Evolutionary conservation across 2,329 filamentous ascomycete species (phyloP), one percentile per base, ranked within the genome.

Genomic region (Aspergillus glaucus): DNA sequence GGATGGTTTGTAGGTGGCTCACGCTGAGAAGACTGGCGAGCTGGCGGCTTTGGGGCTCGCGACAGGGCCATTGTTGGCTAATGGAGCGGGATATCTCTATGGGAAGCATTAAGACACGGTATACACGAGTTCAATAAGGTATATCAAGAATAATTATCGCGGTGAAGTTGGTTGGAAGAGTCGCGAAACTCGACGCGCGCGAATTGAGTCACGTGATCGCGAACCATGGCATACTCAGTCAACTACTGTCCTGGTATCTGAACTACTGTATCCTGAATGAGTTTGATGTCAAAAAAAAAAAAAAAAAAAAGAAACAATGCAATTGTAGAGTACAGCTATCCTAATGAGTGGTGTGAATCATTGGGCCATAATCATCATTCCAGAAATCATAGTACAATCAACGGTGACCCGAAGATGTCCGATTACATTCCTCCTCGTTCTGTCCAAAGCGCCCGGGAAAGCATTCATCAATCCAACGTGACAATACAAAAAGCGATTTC

Each of bases 1-100:
- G 36, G 30, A 37, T 32, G 17, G n/a, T 22, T 8, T 44, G 34
- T 15, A 12, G 39, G n/a, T 40, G 45, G 62, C 65, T 58, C 50
- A 75, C 72, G 58, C 63, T 66, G 50, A 74, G 64, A 28, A 73
- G 64, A 47, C 60, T 63, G 45, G 67, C 63, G 24, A 75, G 62
- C 50, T 74, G 71, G 43, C 59, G 58, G 22, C 65, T 62, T 54
- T 76, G 73, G 17, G 66, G 48, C 43, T 72, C 67, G 46, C 73
- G 66, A 57, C 70, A 75, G 10, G 70, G 71, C 65, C 70, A 74
- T 66, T 68, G 62, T 28, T 57, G 56, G 56, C 65, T 65, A 47
- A 74, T 49, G n/a, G 61, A 62, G 42, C 59, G 53, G 36, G 61
- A 55, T 45, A 71, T 51, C 21, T 72, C 64, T 30, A 52, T 50